Base-by-base conservation (phyloP, 768 basidiomycete genomes). In the Termitomyces sp. region DNA sequence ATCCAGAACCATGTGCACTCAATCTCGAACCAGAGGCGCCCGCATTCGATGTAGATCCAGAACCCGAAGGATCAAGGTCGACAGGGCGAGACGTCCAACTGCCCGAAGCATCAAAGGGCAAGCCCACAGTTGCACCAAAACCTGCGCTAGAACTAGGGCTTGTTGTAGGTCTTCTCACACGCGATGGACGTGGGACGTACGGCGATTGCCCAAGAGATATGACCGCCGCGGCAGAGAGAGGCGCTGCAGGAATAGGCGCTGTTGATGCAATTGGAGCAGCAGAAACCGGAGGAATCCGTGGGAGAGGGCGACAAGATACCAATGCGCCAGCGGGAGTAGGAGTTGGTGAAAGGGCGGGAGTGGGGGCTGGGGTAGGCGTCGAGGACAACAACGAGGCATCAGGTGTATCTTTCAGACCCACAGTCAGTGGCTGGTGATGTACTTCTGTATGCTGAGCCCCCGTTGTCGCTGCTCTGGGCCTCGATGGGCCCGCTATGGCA, bases 341-440 rank as follows among this genome's bases (percentile, higher is more conserved):
- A 37, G 62, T 62, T n/a, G 65, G 38, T 17, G 62, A 46, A 14
- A 43, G 40, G 25, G 55, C 54, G 6, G 64, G 57, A 29, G 57
- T 43, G 53, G 59, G 38, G 31, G 48, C 53, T 10, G 63, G 57
- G 3, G 57, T 43, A 58, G 59, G 45, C 12, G 52, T 53, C 4
- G 53, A 56, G 40, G 55, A 67, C 34, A 60, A 61, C 17, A 54
- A 58, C 31, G 45, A 50, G 15, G 50, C 31, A 14, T 56, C 64
- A 34, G 56, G 38, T 3, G 58, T 54, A 12, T 57, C 57, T 20
- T 60, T 38, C 5, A 62, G 65, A 51, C 70, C 69, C 4, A 71
- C 69, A 8, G 68, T 64, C 58, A 72, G 60, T 12, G 74, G 60
- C 51, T 72, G 74, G 57, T 71, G 71, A 29, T 69, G 67, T 60